Conservation (phyloP, 257 asterid species). For the Scutellaria baicalensis region DNA sequence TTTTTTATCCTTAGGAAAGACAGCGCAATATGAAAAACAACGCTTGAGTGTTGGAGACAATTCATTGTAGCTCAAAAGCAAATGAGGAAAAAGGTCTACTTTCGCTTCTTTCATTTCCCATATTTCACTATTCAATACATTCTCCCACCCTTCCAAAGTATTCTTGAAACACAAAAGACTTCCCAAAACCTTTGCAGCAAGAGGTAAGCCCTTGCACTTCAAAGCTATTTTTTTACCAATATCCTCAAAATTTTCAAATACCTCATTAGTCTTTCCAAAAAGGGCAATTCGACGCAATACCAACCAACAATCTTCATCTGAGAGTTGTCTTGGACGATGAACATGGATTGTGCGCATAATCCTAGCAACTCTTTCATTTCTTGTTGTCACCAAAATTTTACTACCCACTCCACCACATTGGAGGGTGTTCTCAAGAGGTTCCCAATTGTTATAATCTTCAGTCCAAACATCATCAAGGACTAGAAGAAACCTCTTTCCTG, state of each 20-base stretch:
- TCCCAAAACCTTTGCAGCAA: constrained; percentile 36
- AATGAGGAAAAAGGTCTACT: constrained; percentile 11
- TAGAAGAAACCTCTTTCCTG: not conserved
- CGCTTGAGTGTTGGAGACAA: constrained; percentile 20
- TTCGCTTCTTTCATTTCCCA: constrained; percentile 27
- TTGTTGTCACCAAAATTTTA: not conserved
- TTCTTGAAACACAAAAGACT: constrained; percentile 23
- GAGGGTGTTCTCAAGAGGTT: not conserved
- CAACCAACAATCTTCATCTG: not conserved
- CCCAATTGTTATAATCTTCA: not conserved
- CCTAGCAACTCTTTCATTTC: not conserved
- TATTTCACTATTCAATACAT: constrained; percentile 18
- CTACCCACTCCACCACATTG: not conserved
- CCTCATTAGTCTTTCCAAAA: constrained; percentile 6
- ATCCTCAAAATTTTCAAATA: not conserved
- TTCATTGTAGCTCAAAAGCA: constrained; percentile 21
- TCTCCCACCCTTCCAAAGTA: constrained; percentile 28
- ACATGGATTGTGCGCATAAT: not conserved
- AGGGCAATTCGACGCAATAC: constrained; percentile 15
- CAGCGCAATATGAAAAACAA: constrained; percentile 41
- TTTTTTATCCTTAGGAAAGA: constrained; percentile 28
- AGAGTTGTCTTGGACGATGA: not conserved
- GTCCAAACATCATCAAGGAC: constrained; percentile 1
- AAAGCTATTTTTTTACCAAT: constrained; percentile 24
- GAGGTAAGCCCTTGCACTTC: constrained; percentile 41